Evolutionary conservation across 176 grass and related monocot genomes (phyloP).

Genomic region (Aegilops bicornis): DNA sequence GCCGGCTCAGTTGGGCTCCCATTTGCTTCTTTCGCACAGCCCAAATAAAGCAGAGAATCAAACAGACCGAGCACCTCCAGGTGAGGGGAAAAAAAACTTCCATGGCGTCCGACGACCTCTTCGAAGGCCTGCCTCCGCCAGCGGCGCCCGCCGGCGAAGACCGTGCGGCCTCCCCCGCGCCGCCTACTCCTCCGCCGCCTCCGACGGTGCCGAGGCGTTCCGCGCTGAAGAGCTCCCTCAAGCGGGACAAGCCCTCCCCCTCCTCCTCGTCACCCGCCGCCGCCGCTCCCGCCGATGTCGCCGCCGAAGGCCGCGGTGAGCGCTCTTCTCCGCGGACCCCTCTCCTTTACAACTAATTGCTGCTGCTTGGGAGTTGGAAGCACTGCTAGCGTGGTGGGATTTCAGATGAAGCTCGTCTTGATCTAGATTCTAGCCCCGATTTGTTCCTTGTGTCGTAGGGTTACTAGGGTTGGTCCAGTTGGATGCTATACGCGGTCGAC

Average conservation of each 20-base stretch:
- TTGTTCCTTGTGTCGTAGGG: neutral
- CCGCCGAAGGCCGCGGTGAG: conserved; percentile 41
- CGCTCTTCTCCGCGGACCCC: neutral
- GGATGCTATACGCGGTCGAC: neutral
- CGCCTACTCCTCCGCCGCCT: too few relatives aligned
- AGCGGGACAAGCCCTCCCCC: too few relatives aligned
- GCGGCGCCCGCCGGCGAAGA: conserved; percentile 26
- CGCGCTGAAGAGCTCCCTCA: too few relatives aligned
- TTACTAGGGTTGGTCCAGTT: neutral
- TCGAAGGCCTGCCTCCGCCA: conserved; percentile 78
- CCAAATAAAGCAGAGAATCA: too few relatives aligned
- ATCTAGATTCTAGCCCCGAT: neutral
- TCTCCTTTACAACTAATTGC: neutral
- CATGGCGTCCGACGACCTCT: conserved; percentile 56
- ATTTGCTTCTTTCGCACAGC: too few relatives aligned
- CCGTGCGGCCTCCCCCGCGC: neutral
- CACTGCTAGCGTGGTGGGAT: neutral
- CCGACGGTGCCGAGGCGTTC: too few relatives aligned
- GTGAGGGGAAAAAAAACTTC: neutral
- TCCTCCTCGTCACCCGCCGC: neutral
- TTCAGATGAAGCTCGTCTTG: neutral
- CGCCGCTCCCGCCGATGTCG: neutral
- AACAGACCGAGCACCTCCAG: neutral
- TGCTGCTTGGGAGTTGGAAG: neutral
- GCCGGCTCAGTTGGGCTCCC: too few relatives aligned